These are phyloP conservation scores for Ramularia collo-cygni DNA, from an alignment of 2,329 filamentous ascomycete genomes.

Conservation along the genomic window DNA sequence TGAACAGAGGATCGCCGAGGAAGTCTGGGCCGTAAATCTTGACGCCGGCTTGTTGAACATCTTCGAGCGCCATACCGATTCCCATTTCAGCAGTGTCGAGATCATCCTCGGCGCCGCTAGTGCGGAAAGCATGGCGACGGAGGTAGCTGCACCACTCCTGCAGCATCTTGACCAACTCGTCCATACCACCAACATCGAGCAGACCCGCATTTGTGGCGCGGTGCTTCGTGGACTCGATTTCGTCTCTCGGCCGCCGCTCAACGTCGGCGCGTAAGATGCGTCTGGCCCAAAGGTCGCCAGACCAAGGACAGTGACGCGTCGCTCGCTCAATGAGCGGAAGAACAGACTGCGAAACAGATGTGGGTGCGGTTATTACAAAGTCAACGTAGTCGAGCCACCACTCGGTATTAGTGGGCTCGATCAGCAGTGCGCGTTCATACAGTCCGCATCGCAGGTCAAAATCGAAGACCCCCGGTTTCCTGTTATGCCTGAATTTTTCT, in stretches of 20 bases:
- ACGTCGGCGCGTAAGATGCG: constrained; percentile 81
- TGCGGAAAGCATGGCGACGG: constrained; percentile 72
- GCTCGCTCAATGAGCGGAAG: constrained; percentile 72
- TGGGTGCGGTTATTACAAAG: constrained; percentile 54
- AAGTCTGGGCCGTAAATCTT: constrained; percentile 70
- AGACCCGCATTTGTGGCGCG: constrained; percentile 79
- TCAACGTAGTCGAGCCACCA: constrained; percentile 81
- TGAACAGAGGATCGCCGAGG: constrained; percentile 79
- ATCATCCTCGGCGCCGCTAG: constrained; percentile 67
- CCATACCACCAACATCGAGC: constrained; percentile 77
- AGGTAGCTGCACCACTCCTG: constrained; percentile 92
- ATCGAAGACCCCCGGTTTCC: constrained; percentile 45
- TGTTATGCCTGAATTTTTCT: constrained; percentile 60
- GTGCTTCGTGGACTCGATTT: constrained; percentile 86
- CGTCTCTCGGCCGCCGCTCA: constrained; percentile 65
- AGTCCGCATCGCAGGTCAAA: constrained; percentile 53
- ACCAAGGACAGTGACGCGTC: constrained; percentile 88
- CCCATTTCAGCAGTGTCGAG: constrained; percentile 86
- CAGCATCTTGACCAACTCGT: constrained; percentile 84
- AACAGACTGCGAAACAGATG: constrained; percentile 30
- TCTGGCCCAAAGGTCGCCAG: constrained; percentile 82
- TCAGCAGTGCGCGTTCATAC: constrained; percentile 69
- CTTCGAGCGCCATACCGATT: constrained; percentile 76
- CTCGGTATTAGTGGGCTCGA: constrained; percentile 65
- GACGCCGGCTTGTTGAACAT: constrained; percentile 70